Evolutionary conservation across 305 asterid species (phyloP).

Genomic region (Solanum hybrid): DNA sequence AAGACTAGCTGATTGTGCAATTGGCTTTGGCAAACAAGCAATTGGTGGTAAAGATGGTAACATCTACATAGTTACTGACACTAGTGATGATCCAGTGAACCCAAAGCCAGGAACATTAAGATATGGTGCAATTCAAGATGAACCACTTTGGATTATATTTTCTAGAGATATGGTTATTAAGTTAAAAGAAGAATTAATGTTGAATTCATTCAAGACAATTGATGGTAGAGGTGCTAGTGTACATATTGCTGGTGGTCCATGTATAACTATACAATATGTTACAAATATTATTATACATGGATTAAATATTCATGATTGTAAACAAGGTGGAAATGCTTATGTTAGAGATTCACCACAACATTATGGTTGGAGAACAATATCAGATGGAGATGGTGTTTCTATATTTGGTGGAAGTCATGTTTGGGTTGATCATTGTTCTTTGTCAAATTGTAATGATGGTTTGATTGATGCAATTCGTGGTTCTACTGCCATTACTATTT

Average conservation of each 20-base stretch:
- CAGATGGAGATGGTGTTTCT: conserved; percentile 83
- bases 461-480: conserved; percentile 76
- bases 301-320: conserved; percentile 67
- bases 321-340: conserved; percentile 66
- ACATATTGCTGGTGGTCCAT: conserved; percentile 78
- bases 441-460: conserved; percentile 69
- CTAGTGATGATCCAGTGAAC: conserved; percentile 63
- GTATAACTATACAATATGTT: conserved; percentile 65
- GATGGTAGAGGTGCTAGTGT: conserved; percentile 83
- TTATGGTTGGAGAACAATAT: conserved; percentile 59
- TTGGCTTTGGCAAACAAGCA: conserved; percentile 73
- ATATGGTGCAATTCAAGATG: conserved; percentile 60
- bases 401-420: conserved; percentile 73
- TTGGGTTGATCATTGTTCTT: conserved; percentile 82
- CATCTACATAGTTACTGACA: conserved; percentile 57
- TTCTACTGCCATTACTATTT: conserved; percentile 70
- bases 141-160: conserved; percentile 76
- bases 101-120: conserved; percentile 71
- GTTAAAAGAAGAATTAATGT: conserved; percentile 58
- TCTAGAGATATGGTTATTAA: conserved; percentile 64
- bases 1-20: conserved; percentile 62
- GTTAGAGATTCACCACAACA: conserved; percentile 86
- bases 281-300: conserved; percentile 76
- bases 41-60: conserved; percentile 70
- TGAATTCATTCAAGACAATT: conserved; percentile 73